phyloP scores from a whole-genome alignment of 2,329 filamentous ascomycete species.

The Cercospora beticola region DNA sequence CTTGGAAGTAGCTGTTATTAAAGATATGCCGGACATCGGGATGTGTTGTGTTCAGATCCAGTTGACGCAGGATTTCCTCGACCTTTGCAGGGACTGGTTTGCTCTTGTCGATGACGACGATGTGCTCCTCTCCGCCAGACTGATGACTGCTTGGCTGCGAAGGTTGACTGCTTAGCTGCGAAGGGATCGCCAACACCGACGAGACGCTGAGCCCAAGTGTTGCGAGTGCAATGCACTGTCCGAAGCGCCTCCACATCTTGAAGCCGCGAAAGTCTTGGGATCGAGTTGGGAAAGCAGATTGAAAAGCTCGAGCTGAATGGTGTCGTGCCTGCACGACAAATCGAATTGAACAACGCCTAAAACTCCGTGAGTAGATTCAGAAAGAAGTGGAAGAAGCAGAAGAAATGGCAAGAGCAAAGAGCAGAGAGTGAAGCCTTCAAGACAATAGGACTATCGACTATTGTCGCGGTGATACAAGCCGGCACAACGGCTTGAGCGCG shows the following conservation, averaged over 20 bases:
- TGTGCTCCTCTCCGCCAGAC: conserved; percentile 36
- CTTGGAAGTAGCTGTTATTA: conserved; percentile 44
- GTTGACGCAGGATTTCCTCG: conserved; percentile 38
- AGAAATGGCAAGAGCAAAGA: not conserved
- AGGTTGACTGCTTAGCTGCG: conserved; percentile 13
- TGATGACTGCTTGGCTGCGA: conserved; percentile 18
- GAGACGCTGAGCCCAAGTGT: not conserved
- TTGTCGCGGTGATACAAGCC: not conserved
- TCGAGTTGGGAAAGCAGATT: not conserved
- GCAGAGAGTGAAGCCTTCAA: not conserved
- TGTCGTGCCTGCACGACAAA: not conserved
- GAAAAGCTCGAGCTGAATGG: not conserved
- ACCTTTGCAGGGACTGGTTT: conserved; percentile 37
- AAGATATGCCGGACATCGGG: conserved; percentile 42
- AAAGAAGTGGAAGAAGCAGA: not conserved
- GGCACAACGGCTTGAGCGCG: not conserved
- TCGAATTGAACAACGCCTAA: not conserved
- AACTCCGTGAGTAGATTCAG: conserved; percentile 1
- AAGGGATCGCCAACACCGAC: not conserved
- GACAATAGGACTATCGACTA: not conserved
- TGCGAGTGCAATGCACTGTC: not conserved
- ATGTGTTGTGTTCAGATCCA: conserved; percentile 41
- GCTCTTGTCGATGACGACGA: conserved; percentile 41
- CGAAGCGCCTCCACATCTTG: not conserved
- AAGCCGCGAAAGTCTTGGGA: not conserved